Base-by-base conservation (phyloP, 768 basidiomycete species). In the Tricholoma bakamatsutake region DNA sequence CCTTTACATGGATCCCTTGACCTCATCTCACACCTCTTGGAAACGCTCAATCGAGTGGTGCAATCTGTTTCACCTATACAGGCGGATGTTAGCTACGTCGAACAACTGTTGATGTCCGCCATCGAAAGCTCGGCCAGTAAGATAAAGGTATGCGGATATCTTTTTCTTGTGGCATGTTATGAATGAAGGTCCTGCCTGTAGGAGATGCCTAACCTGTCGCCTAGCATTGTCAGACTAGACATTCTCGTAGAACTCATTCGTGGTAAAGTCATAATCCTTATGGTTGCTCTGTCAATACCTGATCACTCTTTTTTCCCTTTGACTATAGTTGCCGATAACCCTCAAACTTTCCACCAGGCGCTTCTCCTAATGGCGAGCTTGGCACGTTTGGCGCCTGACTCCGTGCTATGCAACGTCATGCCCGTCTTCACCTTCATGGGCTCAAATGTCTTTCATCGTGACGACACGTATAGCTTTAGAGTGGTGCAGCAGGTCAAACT, bases 401-500 rank as follows among this genome's bases (percentile, higher is more conserved):
- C 93, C 10, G 92, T 96, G 30, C 76, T 98, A 11, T 92, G 90
- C 65, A 93, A 96, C 62, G 81, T 98, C 50, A 97, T 99, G 92
- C 96, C 97, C 3, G 86, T 99, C 45, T 98, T 99, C 76, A 98
- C 95, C 0, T 98, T 98, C 73, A 98, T 98, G 93, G 96, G 97
- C 17, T 92, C 95, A n/a, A 95, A 93, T 59, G 87, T 98, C 15
- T 91, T 98, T 75, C 96, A 97, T 65, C 82, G 94, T 47, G 97
- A 99, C 61, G 97, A 99, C 66, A 83, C 88, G 0, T 95, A 96
- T 71, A 95, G 90, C 65, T 96, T 97, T 76, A 84, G 85, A 35
- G 94, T 98, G 8, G 91, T 98, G 2, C 94, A 98, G 67, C 90
- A 89, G 78, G 93, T 92, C 53, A 43, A 21, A 42, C 35, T 54